A percentile compares a stretch with the other conserved stretches of the same genome.
phyloP scores from a whole-genome alignment of 2,329 filamentous ascomycete species.

The Monosporascus cannonballus region DNA sequence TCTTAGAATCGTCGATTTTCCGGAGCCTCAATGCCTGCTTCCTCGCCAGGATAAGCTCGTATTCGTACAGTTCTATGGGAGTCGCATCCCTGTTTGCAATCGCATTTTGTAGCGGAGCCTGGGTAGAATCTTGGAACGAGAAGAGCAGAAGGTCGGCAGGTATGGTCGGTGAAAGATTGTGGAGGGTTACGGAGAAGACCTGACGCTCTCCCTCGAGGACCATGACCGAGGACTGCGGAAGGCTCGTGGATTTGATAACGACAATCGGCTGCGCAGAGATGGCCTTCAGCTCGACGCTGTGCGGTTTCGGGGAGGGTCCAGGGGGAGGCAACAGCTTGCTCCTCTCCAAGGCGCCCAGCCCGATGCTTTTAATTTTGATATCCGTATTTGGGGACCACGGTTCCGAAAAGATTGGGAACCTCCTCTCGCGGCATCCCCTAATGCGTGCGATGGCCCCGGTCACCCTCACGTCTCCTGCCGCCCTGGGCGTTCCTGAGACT shows the following conservation, averaged over 20 bases:
- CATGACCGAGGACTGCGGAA: slow-evolving; percentile 84
- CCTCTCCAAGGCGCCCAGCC: slow-evolving; percentile 52
- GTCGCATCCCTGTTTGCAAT: slow-evolving; percentile 71
- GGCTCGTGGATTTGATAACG: slow-evolving; percentile 65
- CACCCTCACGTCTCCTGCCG: slow-evolving; percentile 63
- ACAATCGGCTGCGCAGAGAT: slow-evolving; percentile 76
- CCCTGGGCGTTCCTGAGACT: slow-evolving; percentile 61
- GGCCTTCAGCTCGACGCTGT: slow-evolving; percentile 60
- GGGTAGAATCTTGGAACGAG: slow-evolving; percentile 85
- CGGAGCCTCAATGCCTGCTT: slow-evolving; percentile 60
- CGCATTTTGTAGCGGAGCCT: slow-evolving; percentile 67
- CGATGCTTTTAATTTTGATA: slow-evolving; percentile 70
- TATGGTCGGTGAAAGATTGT: slow-evolving; percentile 66
- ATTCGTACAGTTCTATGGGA: slow-evolving; percentile 75
- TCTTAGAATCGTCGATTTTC: slow-evolving; percentile 44
- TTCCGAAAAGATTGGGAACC: slow-evolving; percentile 76
- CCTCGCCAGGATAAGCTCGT: slow-evolving; percentile 72
- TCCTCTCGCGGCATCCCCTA: slow-evolving; percentile 71
- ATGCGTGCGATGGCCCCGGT: slow-evolving; percentile 76
- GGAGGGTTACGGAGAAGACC: slow-evolving; percentile 70
- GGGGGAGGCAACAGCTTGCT: slow-evolving; percentile 33
- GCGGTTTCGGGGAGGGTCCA: slow-evolving; percentile 38
- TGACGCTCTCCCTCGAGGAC: slow-evolving; percentile 83
- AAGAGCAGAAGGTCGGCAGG: slow-evolving; percentile 80
- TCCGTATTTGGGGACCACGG: slow-evolving; percentile 68